phyloP scores from a whole-genome alignment of 345 rosid species.

The Litchi chinensis region DNA sequence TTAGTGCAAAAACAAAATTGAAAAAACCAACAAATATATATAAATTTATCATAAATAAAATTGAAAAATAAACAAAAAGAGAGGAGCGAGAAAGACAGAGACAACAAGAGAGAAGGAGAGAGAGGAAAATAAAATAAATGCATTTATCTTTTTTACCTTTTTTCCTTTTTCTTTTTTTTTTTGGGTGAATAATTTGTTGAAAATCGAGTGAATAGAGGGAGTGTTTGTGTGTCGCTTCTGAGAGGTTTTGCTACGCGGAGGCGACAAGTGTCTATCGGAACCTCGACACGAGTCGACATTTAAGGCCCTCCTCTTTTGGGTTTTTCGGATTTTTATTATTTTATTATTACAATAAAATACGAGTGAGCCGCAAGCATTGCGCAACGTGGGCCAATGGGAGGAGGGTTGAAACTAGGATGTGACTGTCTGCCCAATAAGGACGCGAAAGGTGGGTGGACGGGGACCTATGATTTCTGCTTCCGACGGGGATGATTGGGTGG shows the following conservation, averaged over 20 bases:
- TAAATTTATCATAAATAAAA: not conserved
- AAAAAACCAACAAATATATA: not conserved
- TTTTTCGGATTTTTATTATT: slow-evolving; percentile 10
- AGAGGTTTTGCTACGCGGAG: slow-evolving; percentile 36
- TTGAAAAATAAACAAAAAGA: not conserved
- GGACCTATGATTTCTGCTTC: slow-evolving; percentile 41
- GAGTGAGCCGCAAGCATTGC: slow-evolving; percentile 31
- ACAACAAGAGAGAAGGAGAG: not conserved
- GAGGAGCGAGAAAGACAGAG: not conserved
- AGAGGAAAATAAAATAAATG: not conserved
- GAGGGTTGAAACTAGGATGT: slow-evolving; percentile 36
- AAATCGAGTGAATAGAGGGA: slow-evolving; percentile 13
- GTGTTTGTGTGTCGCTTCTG: slow-evolving; percentile 35
- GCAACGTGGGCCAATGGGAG: slow-evolving; percentile 60
- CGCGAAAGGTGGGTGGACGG: slow-evolving; percentile 37
- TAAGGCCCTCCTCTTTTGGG: slow-evolving; percentile 39
- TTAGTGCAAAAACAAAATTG: not conserved
- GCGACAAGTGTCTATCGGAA: slow-evolving; percentile 81
- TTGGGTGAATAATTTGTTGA: slow-evolving; percentile 14
- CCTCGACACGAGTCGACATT: slow-evolving; percentile 69
- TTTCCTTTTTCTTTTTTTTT: slow-evolving; percentile 8
- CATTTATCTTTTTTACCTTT: slow-evolving; percentile 27
- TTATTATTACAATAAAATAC: not conserved
- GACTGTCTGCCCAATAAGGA: slow-evolving; percentile 38
- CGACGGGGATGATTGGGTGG: slow-evolving; percentile 26